phyloP scores from a whole-genome alignment of 805 yeast species.

The Wickerhamomyces bisporus region DNA sequence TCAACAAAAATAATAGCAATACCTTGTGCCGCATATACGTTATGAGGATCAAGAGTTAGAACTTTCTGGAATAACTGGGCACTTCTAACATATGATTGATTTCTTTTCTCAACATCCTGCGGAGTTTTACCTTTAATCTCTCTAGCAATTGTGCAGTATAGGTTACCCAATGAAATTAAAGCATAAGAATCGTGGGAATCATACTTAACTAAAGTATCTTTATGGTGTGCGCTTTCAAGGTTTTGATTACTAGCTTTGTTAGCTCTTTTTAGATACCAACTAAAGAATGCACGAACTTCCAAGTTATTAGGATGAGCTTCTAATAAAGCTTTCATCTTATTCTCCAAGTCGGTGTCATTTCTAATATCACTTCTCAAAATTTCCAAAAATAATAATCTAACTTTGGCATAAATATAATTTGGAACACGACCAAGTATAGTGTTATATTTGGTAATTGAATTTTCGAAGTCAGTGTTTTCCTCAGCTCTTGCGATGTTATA shows the following conservation, averaged over 20 bases:
- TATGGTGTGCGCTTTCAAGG: conserved; percentile 73
- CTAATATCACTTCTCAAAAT: conserved; percentile 41
- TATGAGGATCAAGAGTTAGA: conserved; percentile 71
- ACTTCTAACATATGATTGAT: conserved; percentile 81
- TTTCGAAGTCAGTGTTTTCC: conserved; percentile 38
- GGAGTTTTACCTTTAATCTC: conserved; percentile 51
- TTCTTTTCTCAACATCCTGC: conserved; percentile 50
- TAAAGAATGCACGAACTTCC: conserved; percentile 86
- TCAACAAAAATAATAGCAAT: conserved; percentile 91
- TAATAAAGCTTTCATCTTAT: conserved; percentile 52
- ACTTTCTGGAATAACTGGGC: conserved; percentile 89
- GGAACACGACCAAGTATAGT: conserved; percentile 58
- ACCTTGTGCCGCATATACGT: conserved; percentile 97
- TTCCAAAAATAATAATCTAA: conserved; percentile 63
- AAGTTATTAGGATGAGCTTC: conserved; percentile 51
- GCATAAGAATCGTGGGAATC: conserved; percentile 91
- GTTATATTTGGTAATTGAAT: conserved; percentile 38
- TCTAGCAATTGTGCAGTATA: conserved; percentile 77
- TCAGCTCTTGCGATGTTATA: conserved; percentile 76
- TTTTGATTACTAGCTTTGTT: conserved; percentile 40
- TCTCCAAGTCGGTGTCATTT: conserved; percentile 35
- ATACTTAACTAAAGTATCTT: conserved; percentile 73
- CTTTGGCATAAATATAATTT: conserved; percentile 65
- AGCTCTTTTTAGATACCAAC: conserved; percentile 75
- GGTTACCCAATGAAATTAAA: conserved; percentile 81